phyloP scores from a whole-genome alignment of 176 grass and related monocot species.

The Ananas comosus region DNA sequence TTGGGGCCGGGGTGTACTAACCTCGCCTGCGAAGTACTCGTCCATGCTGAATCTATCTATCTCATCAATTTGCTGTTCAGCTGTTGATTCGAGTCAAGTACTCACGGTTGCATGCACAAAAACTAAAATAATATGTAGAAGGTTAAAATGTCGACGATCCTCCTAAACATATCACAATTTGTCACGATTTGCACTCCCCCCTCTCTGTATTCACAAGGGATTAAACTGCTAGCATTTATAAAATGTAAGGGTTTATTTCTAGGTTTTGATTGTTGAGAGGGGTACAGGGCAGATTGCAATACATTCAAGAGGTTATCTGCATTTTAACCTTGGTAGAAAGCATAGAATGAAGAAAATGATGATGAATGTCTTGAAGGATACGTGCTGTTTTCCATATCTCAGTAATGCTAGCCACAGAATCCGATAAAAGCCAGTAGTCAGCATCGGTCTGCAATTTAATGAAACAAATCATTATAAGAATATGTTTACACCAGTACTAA shows the following conservation, averaged over 20 bases:
- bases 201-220: too few species aligned
- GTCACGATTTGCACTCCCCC: too few species aligned
- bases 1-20: conserved; percentile 27
- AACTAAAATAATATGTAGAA: not conserved
- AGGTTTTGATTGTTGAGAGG: too few species aligned
- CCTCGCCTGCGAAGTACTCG: conserved; percentile 47
- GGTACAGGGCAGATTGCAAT: too few species aligned
- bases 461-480: not conserved
- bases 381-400: conserved; percentile 67
- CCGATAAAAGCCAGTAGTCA: conserved; percentile 87
- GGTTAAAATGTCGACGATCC: too few species aligned
- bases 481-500: not conserved
- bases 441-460: conserved; percentile 40
- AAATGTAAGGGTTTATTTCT: too few species aligned
- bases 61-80: conserved; percentile 47
- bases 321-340: conserved; percentile 6
- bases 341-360: conserved; percentile 12
- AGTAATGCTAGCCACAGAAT: conserved; percentile 51
- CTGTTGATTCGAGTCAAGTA: conserved; percentile 51
- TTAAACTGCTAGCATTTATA: too few species aligned
- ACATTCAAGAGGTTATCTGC: too few species aligned
- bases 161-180: too few species aligned
- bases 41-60: conserved; percentile 28
- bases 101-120: conserved; percentile 19
- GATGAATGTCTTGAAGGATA: conserved; percentile 51